Evolutionary conservation across 352 stramenopile genomes (phyloP), one percentile per base, ranked within the genome.

Genomic region (Phytophthora ohioensis): DNA sequence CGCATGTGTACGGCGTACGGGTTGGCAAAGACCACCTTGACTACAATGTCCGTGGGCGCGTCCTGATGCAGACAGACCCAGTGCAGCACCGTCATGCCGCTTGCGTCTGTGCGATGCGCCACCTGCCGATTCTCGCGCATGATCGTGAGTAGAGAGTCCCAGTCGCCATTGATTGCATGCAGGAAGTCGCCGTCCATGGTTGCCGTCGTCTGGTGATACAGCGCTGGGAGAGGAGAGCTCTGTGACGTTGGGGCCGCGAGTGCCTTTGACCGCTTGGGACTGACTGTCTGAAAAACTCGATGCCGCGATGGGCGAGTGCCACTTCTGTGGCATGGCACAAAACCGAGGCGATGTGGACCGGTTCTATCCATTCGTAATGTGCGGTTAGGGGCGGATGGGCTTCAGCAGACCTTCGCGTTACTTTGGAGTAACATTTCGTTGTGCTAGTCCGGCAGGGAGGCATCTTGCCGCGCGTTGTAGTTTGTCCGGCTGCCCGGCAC

Each of bases 1-100:
- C 81, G 81, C 60, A 90, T 65, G 54, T 88, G 81, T 34, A 91
- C 84, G 7, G 83, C 84, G 64, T 89, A 83, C 42, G 85, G 87
- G 73, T 94, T 92, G 27, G 83, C 87, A 49, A 92, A 91, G 17
- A 94, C 77, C 64, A 94, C 86, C 64, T 92, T 92, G 65, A 94
- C 78, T 32, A 94, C 78, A 57, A 92, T 81, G 51, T 94, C 85
- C 1, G 82, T 91, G 12, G 85, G 80, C 54, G 87, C 76, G 60
- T 88, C 74, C 61, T 94, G 87, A 70, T 94, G 87, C 61, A 94
- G 69, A 71, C 87, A 94, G 46, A 91, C 77, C 87, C 87, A 94
- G 72, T 94, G 87, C 43, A 94, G 67, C 36, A 94, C 70, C 17
- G 82, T 92, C 87, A 94, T 94, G 48, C 87, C 87, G 57, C 75